Base-by-base conservation (phyloP, 805 yeast genomes). In the Pichia californica region DNA sequence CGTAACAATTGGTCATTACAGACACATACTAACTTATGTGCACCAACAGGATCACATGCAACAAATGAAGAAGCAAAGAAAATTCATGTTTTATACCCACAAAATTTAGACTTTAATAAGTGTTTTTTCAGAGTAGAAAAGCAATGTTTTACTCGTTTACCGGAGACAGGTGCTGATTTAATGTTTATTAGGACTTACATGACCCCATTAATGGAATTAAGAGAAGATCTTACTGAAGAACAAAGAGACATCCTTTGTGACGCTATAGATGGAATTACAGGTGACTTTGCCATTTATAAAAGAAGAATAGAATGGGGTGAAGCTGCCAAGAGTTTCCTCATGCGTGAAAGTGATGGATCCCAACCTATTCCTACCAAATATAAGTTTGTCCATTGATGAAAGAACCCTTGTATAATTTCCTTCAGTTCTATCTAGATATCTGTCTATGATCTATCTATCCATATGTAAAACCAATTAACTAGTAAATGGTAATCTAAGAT, bases 1-100 rank as follows among this genome's bases (percentile, higher is more conserved):
- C 69, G 93, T 45, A 71, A 70, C 52, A 84, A 84, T 49, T 84
- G 88, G 86, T 69, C 82, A 0, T 61, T 84, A 20, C 93, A 84
- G 56, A 69, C 79, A 1, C 85, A 80, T 53, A 64, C 69, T 38
- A 66, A 63, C 33, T 51, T 76, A n/a, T 69, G 67, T 45, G 73
- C 74, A 2, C 71, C 77, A 36, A 54, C 60, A 14, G 72, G 69
- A 7, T 64, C 67, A 33, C 79, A 76, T 46, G 63, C 62, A 5
- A 54, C 58, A 11, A 52, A 68, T 2, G 51, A 56, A 16, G 68
- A 68, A n/a, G 42, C 44, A 15, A 64, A 66, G 6, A 59, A 51
- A 7, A 63, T 70, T 25, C 58, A 62, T 14, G 56, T 62, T 16
- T 49, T 65, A 9, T 62, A 68, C 40, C 59, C 66, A 18, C 61